Evolutionary conservation across 257 asterid species (phyloP), one percentile per base, ranked within the genome.

Genomic region (Ligustrum vulgare): DNA sequence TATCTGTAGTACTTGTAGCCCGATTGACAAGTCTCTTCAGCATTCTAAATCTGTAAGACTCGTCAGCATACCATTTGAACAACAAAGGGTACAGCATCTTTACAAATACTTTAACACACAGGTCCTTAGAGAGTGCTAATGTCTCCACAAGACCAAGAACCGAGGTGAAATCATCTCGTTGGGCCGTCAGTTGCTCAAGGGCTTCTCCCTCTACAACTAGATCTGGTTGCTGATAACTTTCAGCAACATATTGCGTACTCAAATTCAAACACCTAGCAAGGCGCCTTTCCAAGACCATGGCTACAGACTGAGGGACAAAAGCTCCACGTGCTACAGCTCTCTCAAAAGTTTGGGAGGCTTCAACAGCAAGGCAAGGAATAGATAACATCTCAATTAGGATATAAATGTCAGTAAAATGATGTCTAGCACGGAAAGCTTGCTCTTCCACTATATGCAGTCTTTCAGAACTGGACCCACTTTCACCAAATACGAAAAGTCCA

Each of bases 331-430:
- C 93, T 72, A 95, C 91, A 75, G 93, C 96, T 89, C 93, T 89
- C 90, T 95, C 97, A 84, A 95, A 93, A 72, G 92, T 88, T 83
- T 90, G 97, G 79, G 97, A 88, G 73, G 97, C 97, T 86, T 93
- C 97, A 78, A 86, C 86, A 43, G 97, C 93, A 43, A 93, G 89
- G 82, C 96, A 87, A 67, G 97, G 95, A 78, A 95, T 86, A 35
- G 98, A 91, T 81, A 95, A 78, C 97, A 95, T 93, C 84, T 95
- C 99, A 63, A 93, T 83, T 72, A 95, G 87, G 72, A 93, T 80
- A 82, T 89, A 90, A 62, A 88, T 74, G 75, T 95, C 99, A 56
- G 97, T 84, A 85, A 93, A 90, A 85, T 86, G 88, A 77, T 83
- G 75, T 78, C 82, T 79, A 72, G 80, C 82, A 79, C 67, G 82